phyloP scores from a whole-genome alignment of 768 basidiomycete species.

The Agaricus blazei region DNA sequence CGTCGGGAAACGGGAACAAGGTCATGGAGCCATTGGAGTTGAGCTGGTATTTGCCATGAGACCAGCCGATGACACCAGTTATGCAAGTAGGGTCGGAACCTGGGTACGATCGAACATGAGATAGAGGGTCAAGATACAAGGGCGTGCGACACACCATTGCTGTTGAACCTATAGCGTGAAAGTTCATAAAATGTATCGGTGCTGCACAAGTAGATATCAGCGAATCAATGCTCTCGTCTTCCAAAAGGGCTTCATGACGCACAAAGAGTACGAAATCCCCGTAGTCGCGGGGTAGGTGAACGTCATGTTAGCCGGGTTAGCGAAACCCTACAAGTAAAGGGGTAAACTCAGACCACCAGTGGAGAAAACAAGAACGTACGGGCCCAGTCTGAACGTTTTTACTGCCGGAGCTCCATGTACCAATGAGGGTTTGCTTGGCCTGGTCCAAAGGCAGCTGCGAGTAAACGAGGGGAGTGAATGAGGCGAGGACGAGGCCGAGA shows the following conservation, averaged over 20 bases:
- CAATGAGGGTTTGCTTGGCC: constrained; percentile 33
- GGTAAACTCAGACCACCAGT: constrained; percentile 6
- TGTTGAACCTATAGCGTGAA: constrained; percentile 82
- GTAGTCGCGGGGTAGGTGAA: constrained; percentile 85
- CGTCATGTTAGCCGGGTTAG: constrained; percentile 72
- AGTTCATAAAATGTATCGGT: constrained; percentile 79
- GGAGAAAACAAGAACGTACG: constrained; percentile 44
- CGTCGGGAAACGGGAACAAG: constrained; percentile 74
- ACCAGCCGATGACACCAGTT: constrained; percentile 83
- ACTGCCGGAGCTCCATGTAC: constrained; percentile 87
- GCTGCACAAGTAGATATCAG: constrained; percentile 39
- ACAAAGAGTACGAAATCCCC: constrained; percentile 90
- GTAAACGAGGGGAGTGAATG: constrained; percentile 22
- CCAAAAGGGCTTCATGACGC: constrained; percentile 24
- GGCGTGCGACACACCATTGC: constrained; percentile 61
- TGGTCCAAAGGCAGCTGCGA: background rate
- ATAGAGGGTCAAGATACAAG: background rate
- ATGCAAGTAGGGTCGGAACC: constrained; percentile 86
- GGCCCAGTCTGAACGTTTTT: constrained; percentile 73
- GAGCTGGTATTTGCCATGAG: constrained; percentile 74
- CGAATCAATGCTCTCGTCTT: background rate
- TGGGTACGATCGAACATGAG: constrained; percentile 20
- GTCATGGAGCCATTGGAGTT: constrained; percentile 76
- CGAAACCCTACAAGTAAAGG: constrained; percentile 58
- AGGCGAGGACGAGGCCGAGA: constrained; percentile 34